Base-by-base conservation (phyloP, 352 stramenopile species). In the Pseudoperonospora humuli region DNA sequence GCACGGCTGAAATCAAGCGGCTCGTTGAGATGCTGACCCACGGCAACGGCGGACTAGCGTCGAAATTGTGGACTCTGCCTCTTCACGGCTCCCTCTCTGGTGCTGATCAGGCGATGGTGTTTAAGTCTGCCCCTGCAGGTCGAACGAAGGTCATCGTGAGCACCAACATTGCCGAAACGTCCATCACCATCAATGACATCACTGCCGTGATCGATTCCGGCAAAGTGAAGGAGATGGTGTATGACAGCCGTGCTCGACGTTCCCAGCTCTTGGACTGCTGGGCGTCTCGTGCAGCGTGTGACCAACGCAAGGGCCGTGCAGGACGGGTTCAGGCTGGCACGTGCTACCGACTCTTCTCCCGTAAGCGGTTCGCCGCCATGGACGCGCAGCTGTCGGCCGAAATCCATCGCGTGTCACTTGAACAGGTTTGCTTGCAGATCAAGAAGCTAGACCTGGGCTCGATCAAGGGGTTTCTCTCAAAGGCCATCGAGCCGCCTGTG, bases 401-500 rank as follows among this genome's bases (percentile, higher is more conserved):
- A 51, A 95, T 95, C 45, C 83, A 95, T 47, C 76, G 83, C 33
- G 79, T 92, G 15, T 92, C 82, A 18, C 64, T 93, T 8, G 76
- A 91, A 44, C 81, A 86, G 48, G 58, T 95, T 3, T 93, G 81
- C 64, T 53, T 95, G 25, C 78, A 93, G 51, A 91, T 95, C 35
- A 86, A 89, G 57, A 87, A 84, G 45, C 59, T 95, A 11, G 64
- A 76, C 20, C 64, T 95, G 6, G 80, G 80, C 0, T 71, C 75
- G 5, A 87, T 91, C 32, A 71, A 71, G 31, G 55, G 48, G 1
- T 93, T 95, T 46, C 54, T 92, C 1, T 52, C 70, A 2, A 87
- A 86, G 42, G 74, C 81, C 5, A 90, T 98, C 14, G 85, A 98
- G 50, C 95, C 95, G 17, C 96, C 96, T 3, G 75, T 79, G 13